Conservation (phyloP, 176 grass and related monocot species). For the Aegilops umbellulata region DNA sequence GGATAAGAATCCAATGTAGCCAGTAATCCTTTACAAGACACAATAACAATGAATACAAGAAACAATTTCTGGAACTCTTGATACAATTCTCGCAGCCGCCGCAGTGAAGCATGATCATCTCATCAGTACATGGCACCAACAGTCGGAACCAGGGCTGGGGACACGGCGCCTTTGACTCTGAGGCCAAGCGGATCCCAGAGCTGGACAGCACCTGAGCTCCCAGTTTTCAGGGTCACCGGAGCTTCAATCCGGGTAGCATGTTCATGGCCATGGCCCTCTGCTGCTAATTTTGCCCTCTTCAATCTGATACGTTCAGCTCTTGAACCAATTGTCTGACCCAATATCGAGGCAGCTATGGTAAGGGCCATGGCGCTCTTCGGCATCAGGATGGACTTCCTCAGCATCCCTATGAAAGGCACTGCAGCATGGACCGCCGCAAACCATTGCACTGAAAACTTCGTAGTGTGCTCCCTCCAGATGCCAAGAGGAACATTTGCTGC, state of each 20-base stretch:
- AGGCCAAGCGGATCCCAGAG: conserved; percentile 58
- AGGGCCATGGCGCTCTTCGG: conserved; percentile 77
- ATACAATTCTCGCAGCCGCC: not conserved
- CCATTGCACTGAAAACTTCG: conserved; percentile 75
- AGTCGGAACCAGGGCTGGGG: conserved; percentile 35
- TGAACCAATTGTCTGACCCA: conserved; percentile 84
- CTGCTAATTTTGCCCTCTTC: conserved; percentile 42
- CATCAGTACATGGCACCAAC: conserved; percentile 41
- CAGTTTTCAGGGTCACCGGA: conserved; percentile 45
- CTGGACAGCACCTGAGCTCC: conserved; percentile 23
- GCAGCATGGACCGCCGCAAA: conserved; percentile 71
- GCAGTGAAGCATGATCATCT: not conserved
- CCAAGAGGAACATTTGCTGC: conserved; percentile 83
- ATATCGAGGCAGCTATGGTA: conserved; percentile 70
- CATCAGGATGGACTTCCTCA: conserved; percentile 90
- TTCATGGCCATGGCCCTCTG: not conserved
- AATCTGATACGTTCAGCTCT: conserved; percentile 79
- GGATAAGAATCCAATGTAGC: conserved; percentile 15
- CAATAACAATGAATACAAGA: conserved; percentile 37
- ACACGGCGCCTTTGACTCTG: conserved; percentile 10
- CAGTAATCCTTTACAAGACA: conserved; percentile 13
- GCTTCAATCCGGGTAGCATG: not conserved
- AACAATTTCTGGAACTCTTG: not conserved
- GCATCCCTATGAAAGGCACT: conserved; percentile 82
- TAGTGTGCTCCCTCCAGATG: conserved; percentile 78